Conservation (phyloP, 2,329 filamentous ascomycete species). For the Aureobasidium sp. region DNA sequence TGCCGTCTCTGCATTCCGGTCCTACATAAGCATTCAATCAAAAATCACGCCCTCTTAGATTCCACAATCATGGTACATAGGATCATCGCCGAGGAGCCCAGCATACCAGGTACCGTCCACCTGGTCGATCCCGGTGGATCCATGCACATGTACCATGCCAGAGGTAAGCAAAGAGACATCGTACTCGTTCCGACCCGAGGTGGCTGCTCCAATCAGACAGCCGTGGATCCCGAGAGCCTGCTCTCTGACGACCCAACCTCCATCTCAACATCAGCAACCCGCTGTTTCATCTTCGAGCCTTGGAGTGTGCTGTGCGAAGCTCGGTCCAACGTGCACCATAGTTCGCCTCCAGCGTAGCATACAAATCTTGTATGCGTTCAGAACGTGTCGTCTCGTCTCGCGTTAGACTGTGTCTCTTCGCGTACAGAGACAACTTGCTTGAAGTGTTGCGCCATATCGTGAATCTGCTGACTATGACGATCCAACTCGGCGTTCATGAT, state of each 20-base stretch:
- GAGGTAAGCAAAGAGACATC: constrained; percentile 28
- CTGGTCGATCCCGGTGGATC: constrained; percentile 34
- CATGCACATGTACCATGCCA: constrained; percentile 29
- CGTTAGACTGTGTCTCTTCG: background rate
- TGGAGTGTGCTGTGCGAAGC: background rate
- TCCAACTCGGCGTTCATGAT: too few species aligned
- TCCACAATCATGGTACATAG: background rate
- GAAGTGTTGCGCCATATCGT: background rate
- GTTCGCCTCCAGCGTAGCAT: background rate
- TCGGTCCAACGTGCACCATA: background rate
- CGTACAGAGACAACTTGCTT: background rate
- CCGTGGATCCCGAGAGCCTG: background rate
- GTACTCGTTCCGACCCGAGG: constrained; percentile 36
- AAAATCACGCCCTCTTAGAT: background rate
- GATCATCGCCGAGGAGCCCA: background rate
- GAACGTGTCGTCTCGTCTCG: background rate
- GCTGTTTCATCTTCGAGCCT: background rate
- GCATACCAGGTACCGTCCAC: constrained; percentile 34
- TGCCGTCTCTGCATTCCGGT: background rate
- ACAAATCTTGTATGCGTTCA: background rate
- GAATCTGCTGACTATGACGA: background rate
- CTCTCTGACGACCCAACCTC: background rate
- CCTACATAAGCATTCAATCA: background rate
- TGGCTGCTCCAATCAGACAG: constrained; percentile 25
- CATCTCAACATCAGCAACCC: background rate